Evolutionary conservation across 2,329 filamentous ascomycete species (phyloP).

Genomic region (Podosphaera aphanis): DNA sequence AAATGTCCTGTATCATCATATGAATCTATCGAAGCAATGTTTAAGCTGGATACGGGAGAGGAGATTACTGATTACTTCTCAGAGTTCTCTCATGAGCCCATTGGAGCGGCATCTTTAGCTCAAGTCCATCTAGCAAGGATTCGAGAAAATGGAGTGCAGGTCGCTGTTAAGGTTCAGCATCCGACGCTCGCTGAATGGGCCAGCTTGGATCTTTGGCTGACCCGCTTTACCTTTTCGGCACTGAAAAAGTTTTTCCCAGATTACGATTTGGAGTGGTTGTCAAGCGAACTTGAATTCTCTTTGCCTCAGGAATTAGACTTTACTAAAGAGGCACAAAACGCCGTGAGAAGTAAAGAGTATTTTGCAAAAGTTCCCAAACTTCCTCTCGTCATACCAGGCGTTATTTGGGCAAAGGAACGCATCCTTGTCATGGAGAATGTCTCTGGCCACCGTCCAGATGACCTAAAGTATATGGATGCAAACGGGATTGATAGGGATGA

Average conservation of each 20-base stretch:
- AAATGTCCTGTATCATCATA: slow-evolving; percentile 81
- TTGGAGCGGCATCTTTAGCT: slow-evolving; percentile 80
- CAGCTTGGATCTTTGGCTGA: slow-evolving; percentile 65
- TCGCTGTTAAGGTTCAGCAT: slow-evolving; percentile 94
- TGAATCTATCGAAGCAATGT: slow-evolving; percentile 71
- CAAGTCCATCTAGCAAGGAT: slow-evolving; percentile 81
- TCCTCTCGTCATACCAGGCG: slow-evolving; percentile 73
- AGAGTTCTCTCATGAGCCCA: slow-evolving; percentile 56
- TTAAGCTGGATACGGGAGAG: slow-evolving; percentile 56
- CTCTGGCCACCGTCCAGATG: slow-evolving; percentile 66
- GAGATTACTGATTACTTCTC: slow-evolving; percentile 66
- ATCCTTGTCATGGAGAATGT: slow-evolving; percentile 93
- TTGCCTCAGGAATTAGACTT: slow-evolving; percentile 87
- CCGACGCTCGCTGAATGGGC: slow-evolving; percentile 76
- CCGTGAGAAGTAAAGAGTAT: slow-evolving; percentile 53
- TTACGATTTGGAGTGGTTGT: slow-evolving; percentile 92
- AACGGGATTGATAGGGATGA: slow-evolving; percentile 85
- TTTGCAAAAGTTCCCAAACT: slow-evolving; percentile 50
- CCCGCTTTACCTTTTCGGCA: slow-evolving; percentile 68
- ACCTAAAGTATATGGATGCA: slow-evolving; percentile 63
- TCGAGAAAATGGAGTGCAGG: slow-evolving; percentile 58
- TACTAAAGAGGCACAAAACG: slow-evolving; percentile 62
- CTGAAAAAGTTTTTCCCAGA: slow-evolving; percentile 89
- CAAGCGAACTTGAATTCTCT: slow-evolving; percentile 75
- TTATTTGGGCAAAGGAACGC: slow-evolving; percentile 69